Base-by-base conservation (phyloP, 441 rosid species). In the Theobroma grandiflorum region DNA sequence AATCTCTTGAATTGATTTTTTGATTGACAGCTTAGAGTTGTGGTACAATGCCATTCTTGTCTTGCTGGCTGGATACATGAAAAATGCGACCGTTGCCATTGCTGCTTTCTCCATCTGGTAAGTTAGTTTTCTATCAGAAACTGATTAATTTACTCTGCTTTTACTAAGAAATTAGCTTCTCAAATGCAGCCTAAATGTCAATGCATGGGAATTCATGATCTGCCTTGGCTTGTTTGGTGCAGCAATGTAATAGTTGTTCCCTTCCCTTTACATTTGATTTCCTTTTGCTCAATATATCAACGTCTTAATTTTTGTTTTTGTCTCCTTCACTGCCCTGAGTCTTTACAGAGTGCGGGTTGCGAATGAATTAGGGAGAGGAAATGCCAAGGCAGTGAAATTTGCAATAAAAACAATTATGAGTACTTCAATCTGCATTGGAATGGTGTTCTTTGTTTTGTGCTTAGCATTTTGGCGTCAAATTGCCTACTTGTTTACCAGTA, bases 51-150 rank as follows among this genome's bases (percentile, higher is more conserved):
- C 93, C 4, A 45, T 90, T n/a, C 82, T 91, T 18, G 86, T 90
- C 6, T 64, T 90, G 43, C 58, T 91, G 22, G 91, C 95, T 0
- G 91, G 92, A n/a, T 90, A 91, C 62, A 78, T 87, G 92, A 79
- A 80, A 76, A 80, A 91, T 58, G 94, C 95, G 4, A 58, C 86
- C 18, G 67, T 86, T 59, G 68, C 86, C 40, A 83, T 90, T 55
- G 84, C 87, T 40, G 90, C 95, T 3, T 82, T 91, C 79, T 90
- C 95, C 18, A 87, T 91, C 76, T 90, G 95, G 93, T 90, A 82
- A 12, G 26, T 18, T 53, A 10, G 5, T 72, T 71, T 37, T 31
- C 35, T 49, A 16, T 2, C 33, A 22, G 10, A 20, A n/a, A 58
- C 7, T 15, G 4, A 15, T 1, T 4, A 52, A 52, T 16, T 57